Evolutionary conservation across 179 eudicot genomes (phyloP).

Genomic region (Vitellaria paradoxa): DNA sequence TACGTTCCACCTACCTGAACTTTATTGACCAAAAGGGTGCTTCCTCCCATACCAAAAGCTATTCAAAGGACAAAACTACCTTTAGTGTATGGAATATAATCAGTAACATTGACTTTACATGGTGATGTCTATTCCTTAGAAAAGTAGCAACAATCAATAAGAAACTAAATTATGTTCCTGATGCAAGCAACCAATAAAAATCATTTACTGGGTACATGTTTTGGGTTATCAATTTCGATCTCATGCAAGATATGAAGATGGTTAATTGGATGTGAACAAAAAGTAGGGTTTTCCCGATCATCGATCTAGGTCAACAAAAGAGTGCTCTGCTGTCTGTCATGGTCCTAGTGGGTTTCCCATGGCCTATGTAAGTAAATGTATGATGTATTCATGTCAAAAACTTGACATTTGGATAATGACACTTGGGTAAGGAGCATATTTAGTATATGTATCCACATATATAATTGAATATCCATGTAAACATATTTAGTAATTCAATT

Average conservation of each 20-base stretch:
- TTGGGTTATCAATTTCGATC: no score
- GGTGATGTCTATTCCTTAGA: conserved; percentile 15
- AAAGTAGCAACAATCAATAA: conserved; percentile 9
- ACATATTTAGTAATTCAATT: no score
- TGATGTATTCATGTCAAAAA: no score
- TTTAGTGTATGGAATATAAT: conserved; percentile 37
- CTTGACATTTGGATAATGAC: no score
- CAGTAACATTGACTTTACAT: conserved; percentile 17
- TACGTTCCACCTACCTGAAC: conserved; percentile 25
- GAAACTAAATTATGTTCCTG: background rate
- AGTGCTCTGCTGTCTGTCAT: background rate
- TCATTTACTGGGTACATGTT: background rate
- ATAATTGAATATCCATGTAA: no score
- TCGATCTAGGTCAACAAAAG: background rate
- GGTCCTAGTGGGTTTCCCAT: no score
- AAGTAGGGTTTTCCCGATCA: background rate
- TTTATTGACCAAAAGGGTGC: conserved; percentile 35
- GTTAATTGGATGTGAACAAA: no score
- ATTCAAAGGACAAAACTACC: conserved; percentile 18
- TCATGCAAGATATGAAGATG: background rate
- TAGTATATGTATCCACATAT: no score
- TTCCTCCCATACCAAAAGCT: conserved; percentile 26
- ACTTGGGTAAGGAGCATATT: no score
- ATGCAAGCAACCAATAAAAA: conserved; percentile 9
- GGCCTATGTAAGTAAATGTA: no score